Base-by-base conservation (phyloP, 179 eudicot species). In the Nepenthes alata region DNA sequence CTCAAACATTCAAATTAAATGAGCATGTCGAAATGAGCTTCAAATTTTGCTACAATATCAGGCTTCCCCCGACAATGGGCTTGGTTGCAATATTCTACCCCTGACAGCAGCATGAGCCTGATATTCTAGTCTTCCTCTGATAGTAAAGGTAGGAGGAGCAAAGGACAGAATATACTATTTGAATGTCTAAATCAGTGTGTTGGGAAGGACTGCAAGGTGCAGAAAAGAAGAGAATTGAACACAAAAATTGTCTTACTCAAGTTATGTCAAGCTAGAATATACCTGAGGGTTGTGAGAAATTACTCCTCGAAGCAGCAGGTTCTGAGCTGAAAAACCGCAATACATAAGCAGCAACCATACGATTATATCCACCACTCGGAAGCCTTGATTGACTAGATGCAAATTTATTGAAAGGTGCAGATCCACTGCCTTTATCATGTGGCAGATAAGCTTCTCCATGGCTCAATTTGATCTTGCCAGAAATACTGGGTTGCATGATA, bases 401-500 rank as follows among this genome's bases (percentile, higher is more conserved):
- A 53, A 83, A 79, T 67, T 77, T 80, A 65, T 79, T 83, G 47
- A 87, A 80, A 66, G 97, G 80, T 70, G 85, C 89, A 74, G 83
- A 83, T 75, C 99, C 89, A 60, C 89, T 77, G 55, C 99, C 95
- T 75, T 94, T 94, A 75, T 94, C 99, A 74, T 94, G 99, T n/a
- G 97, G 99, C 41, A 94, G 72, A 78, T 94, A 91, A 57, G 94
- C 97, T 74, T 94, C 99, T 58, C 99, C 99, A 61, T 80, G 91
- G 75, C 99, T 87, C 68, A 94, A 58, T 75, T 91, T 94, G 64
- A 91, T 91, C 51, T 87, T 88, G 48, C 99, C 99, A 57, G 99
- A 90, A 56, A 94, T 81, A 75, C 84, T 85, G 50, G 97, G 99
- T 81, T 94, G 89, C 86, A 91, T 67, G 59, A 94, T 90, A 55